Conservation (phyloP, 768 basidiomycete species). For the Mycena vitilis region DNA sequence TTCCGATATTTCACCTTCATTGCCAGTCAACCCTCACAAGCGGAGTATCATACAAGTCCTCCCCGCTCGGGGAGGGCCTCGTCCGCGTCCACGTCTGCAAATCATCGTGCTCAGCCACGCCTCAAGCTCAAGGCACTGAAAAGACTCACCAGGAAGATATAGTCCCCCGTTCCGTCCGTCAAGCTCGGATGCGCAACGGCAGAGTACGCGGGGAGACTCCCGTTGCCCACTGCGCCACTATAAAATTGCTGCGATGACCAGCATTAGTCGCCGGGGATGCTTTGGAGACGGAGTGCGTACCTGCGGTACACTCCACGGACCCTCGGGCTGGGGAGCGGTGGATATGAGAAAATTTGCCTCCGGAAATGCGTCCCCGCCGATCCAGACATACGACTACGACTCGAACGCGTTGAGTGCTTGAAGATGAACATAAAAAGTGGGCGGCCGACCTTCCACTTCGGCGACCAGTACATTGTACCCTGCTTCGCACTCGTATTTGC, state of each 20-base stretch:
- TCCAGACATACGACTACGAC: conserved; percentile 30
- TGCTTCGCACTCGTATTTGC: conserved; percentile 19
- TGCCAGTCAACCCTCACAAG: conserved; percentile 31
- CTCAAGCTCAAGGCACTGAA: too few relatives aligned
- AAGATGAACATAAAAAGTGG: background rate
- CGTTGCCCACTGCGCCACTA: conserved; percentile 23
- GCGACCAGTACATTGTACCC: conserved; percentile 28
- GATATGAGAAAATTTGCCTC: conserved; percentile 31
- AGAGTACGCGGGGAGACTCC: conserved; percentile 23
- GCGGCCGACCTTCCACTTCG: conserved; percentile 21
- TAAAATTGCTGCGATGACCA: conserved; percentile 27
- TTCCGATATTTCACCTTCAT: background rate
- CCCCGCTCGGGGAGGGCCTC: background rate
- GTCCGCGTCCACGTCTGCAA: conserved; percentile 28
- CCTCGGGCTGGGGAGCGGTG: conserved; percentile 28
- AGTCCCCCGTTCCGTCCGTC: conserved; percentile 32
- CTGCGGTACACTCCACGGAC: conserved; percentile 18
- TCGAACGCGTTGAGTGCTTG: too few relatives aligned
- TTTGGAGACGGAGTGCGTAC: background rate
- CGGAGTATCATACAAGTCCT: conserved; percentile 21
- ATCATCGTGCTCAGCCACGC: background rate
- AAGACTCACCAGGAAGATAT: conserved; percentile 29
- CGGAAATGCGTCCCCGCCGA: conserved; percentile 32
- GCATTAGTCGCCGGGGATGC: too few relatives aligned
- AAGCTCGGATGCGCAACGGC: conserved; percentile 29